Percentiles rank a stretch among this genome's conserved stretches.
These are phyloP conservation scores for Cryptosporidium ubiquitum DNA, from an alignment of 169 alveolate genomes.

Conservation along the genomic window DNA sequence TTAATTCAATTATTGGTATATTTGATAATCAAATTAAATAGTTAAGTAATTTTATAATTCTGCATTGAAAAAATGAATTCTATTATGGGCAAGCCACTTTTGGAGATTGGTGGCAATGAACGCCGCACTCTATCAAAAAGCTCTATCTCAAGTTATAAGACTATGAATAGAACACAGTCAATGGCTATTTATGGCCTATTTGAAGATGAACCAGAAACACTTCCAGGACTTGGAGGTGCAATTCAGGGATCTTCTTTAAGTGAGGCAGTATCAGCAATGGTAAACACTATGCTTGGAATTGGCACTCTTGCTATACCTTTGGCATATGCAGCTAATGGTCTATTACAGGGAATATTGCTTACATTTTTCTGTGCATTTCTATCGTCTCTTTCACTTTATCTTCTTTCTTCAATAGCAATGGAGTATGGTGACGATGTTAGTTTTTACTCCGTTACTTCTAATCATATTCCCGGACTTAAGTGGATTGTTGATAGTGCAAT, in stretches of 20 bases:
- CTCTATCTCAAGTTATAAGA: slow-evolving; percentile 54
- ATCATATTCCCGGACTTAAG: slow-evolving; percentile 49
- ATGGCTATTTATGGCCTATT: slow-evolving; percentile 65
- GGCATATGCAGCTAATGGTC: slow-evolving; percentile 72
- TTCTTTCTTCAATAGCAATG: slow-evolving; percentile 50
- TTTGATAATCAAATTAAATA: neutral
- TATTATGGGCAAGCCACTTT: slow-evolving; percentile 8
- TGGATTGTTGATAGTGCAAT: slow-evolving; percentile 67
- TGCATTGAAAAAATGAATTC: neutral
- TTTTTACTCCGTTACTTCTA: slow-evolving; percentile 66
- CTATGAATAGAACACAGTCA: slow-evolving; percentile 70
- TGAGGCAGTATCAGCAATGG: slow-evolving; percentile 70
- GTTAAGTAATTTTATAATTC: neutral
- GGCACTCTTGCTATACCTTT: slow-evolving; percentile 71
- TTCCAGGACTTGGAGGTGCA: slow-evolving; percentile 74
- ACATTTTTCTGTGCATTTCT: slow-evolving; percentile 46
- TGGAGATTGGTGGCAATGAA: neutral
- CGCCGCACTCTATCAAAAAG: slow-evolving; percentile 14
- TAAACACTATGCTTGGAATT: slow-evolving; percentile 73
- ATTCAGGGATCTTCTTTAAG: slow-evolving; percentile 68
- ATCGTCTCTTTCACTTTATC: slow-evolving; percentile 63
- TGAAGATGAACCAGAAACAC: slow-evolving; percentile 72
- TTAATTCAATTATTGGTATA: neutral
- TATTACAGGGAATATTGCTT: slow-evolving; percentile 56
- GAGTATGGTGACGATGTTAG: slow-evolving; percentile 74